phyloP scores from a whole-genome alignment of 495 filamentous ascomycete species.

The Pyrenopolyporus hunteri region DNA sequence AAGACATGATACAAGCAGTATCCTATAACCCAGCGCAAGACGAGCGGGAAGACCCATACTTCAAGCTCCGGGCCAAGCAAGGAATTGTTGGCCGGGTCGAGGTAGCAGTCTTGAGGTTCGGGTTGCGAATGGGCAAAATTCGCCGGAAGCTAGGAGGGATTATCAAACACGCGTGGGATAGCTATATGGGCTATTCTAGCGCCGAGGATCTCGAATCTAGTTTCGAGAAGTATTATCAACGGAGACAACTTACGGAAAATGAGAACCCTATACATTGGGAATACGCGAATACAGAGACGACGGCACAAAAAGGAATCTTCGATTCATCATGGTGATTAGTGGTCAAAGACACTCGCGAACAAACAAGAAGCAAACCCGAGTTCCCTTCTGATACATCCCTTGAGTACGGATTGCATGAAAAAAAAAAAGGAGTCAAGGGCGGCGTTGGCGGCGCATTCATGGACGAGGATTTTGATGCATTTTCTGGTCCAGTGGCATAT shows the following conservation, averaged over 20 bases:
- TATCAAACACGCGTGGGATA: conserved; percentile 16
- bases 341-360: background rate
- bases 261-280: background rate
- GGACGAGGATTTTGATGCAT: conserved; percentile 5
- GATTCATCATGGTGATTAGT: background rate
- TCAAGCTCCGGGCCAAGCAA: conserved; percentile 5
- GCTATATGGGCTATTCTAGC: conserved; percentile 28
- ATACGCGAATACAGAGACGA: background rate
- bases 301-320: background rate
- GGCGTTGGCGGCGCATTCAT: conserved; percentile 16
- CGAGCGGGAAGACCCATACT: conserved; percentile 3
- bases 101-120: conserved; percentile 8
- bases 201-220: background rate
- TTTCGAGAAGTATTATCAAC: background rate
- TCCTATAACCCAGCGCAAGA: conserved; percentile 17
- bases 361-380: background rate
- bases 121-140: background rate
- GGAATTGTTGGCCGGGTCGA: conserved; percentile 5
- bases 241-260: background rate
- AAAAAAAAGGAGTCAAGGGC: conserved; percentile 5
- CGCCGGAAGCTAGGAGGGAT: background rate
- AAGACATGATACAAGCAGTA: conserved; percentile 17
- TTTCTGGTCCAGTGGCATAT: conserved; percentile 22
- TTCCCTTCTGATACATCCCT: background rate
- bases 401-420: conserved; percentile 3